phyloP scores from a whole-genome alignment of 2,329 filamentous ascomycete species.

The Calycina marina region DNA sequence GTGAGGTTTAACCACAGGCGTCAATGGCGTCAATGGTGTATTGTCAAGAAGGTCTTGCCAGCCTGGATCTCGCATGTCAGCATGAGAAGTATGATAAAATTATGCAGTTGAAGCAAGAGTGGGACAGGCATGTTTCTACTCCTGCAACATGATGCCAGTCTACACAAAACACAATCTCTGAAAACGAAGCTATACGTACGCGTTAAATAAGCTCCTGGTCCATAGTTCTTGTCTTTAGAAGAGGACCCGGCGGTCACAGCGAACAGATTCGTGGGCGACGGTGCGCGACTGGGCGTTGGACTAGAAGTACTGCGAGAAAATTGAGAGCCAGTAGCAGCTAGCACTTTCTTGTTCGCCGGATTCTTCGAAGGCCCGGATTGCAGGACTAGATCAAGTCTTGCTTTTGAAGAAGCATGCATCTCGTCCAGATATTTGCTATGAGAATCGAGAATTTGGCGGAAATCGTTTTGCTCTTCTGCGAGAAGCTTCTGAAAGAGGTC shows the following conservation, averaged over 20 bases:
- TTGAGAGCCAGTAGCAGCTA: conserved; percentile 10
- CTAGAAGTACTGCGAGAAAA: background rate
- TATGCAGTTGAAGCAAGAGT: too few relatives aligned
- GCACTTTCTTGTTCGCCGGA: conserved; percentile 1
- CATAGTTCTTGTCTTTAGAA: conserved; percentile 18
- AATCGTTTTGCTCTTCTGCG: conserved; percentile 26
- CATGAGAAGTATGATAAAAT: too few relatives aligned
- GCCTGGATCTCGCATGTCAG: too few relatives aligned
- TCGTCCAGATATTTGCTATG: conserved; percentile 45
- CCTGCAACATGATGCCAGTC: too few relatives aligned
- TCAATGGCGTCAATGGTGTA: conserved; percentile 52
- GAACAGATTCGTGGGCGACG: conserved; percentile 10
- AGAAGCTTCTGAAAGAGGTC: conserved; percentile 26
- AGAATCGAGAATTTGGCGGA: conserved; percentile 39
- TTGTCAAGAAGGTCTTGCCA: conserved; percentile 60
- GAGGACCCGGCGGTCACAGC: conserved; percentile 17
- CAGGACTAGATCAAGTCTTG: conserved; percentile 33
- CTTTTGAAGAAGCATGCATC: conserved; percentile 42
- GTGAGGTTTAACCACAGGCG: too few relatives aligned
- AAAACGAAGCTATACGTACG: too few relatives aligned
- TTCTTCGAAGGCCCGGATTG: conserved; percentile 19
- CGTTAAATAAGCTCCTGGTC: conserved; percentile 58
- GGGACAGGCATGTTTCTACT: too few relatives aligned
- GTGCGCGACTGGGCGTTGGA: conserved; percentile 13
- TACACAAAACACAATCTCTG: too few relatives aligned